phyloP scores from a whole-genome alignment of 805 yeast genomes.

The Pichia cabralensis region DNA sequence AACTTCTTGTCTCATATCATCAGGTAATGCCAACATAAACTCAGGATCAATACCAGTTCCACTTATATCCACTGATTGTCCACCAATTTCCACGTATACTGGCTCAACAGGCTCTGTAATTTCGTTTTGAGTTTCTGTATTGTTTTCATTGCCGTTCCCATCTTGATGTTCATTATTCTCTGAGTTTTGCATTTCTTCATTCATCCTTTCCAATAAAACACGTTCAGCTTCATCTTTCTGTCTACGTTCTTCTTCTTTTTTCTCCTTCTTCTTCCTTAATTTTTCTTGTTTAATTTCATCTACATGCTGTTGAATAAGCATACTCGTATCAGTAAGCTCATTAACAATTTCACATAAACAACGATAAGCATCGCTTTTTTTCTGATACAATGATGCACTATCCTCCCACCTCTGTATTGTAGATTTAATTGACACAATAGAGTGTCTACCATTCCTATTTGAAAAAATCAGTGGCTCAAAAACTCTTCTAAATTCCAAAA shows the following conservation, averaged over 20 bases:
- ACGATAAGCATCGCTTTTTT: constrained; percentile 6
- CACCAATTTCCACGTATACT: constrained; percentile 63
- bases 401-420: constrained; percentile 66
- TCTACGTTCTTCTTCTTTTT: constrained; percentile 12
- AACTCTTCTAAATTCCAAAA: constrained; percentile 9
- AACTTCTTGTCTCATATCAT: constrained; percentile 87
- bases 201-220: no score
- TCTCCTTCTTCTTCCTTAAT: constrained; percentile 18
- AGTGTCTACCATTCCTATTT: constrained; percentile 11
- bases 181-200: constrained; percentile 18
- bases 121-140: no score
- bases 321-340: constrained; percentile 30
- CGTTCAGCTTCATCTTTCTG: constrained; percentile 28
- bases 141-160: constrained; percentile 12
- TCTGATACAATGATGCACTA: constrained; percentile 40
- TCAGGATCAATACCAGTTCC: constrained; percentile 91
- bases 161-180: constrained; percentile 20
- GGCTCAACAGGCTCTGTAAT: constrained; percentile 39
- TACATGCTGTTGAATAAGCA: constrained; percentile 36
- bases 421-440: constrained; percentile 15
- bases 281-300: constrained; percentile 16
- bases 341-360: constrained; percentile 40
- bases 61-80: constrained; percentile 69
- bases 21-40: constrained; percentile 82
- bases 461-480: constrained; percentile 10